Conservation (phyloP, 2,329 filamentous ascomycete genomes). For the Penicillium nordicum region DNA sequence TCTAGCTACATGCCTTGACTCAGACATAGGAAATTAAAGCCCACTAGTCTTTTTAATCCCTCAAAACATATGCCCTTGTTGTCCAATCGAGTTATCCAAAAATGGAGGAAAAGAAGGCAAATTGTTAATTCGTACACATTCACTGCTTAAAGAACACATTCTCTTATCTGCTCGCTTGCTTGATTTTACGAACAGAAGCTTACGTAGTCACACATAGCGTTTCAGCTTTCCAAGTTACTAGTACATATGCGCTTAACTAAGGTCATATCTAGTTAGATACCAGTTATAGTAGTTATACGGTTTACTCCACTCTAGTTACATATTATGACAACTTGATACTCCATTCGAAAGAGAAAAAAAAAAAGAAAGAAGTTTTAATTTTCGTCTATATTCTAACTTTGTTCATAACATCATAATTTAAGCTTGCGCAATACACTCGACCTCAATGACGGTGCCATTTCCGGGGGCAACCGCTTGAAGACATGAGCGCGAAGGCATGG, state of each 20-base stretch:
- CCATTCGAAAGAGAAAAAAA: neutral
- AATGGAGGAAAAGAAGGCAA: no score
- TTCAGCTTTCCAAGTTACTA: neutral
- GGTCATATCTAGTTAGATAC: neutral
- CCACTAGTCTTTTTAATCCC: neutral
- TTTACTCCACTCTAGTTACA: neutral
- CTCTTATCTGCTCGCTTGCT: no score
- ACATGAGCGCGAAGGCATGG: slow-evolving; percentile 45
- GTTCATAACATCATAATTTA: slow-evolving; percentile 11
- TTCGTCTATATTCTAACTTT: neutral
- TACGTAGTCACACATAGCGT: no score
- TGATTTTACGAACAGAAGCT: no score
- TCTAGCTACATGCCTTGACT: neutral
- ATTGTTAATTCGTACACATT: neutral
- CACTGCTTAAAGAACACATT: no score
- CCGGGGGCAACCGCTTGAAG: slow-evolving; percentile 42
- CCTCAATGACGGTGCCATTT: slow-evolving; percentile 44
- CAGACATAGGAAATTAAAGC: neutral
- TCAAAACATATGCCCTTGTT: neutral
- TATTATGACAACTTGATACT: neutral
- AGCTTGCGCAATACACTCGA: slow-evolving; percentile 45
- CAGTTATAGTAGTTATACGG: neutral
- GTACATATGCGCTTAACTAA: neutral
- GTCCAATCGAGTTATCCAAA: neutral
- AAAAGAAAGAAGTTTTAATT: neutral